Percentiles rank a stretch among this genome's conserved stretches.
These are phyloP conservation scores for Leersia perrieri DNA, from an alignment of 176 grass and related monocot species.

Conservation along the genomic window DNA sequence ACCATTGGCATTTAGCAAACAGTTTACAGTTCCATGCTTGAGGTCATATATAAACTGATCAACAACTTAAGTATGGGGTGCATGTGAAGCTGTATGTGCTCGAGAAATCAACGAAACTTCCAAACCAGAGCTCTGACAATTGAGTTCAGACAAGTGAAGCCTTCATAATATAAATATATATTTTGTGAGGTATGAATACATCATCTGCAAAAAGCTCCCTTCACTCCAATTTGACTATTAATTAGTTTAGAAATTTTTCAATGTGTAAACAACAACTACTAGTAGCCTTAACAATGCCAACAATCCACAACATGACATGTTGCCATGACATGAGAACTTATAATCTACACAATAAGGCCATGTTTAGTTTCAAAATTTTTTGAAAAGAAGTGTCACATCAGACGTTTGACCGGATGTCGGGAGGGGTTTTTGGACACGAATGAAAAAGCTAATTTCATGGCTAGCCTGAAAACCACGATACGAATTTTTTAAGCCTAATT, in stretches of 20 bases:
- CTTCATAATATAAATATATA: background rate
- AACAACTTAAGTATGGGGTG: background rate
- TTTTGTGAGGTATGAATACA: background rate
- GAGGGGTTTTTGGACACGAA: no score
- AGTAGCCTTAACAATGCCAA: background rate
- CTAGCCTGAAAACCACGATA: no score
- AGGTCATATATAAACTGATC: background rate
- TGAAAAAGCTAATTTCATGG: no score
- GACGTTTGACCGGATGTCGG: no score
- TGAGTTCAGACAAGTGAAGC: background rate
- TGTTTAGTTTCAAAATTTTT: no score
- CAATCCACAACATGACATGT: no score
- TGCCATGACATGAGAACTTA: background rate
- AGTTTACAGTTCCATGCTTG: background rate
- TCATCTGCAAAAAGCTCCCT: background rate
- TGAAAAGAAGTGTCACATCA: no score
- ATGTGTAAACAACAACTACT: background rate
- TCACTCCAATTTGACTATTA: background rate
- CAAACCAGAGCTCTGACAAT: background rate
- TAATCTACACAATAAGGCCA: background rate
- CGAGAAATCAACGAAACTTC: background rate
- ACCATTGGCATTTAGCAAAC: background rate
- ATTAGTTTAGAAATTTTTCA: background rate
- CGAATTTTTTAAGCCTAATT: no score
- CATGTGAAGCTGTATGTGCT: background rate